A percentile compares a stretch with the other conserved stretches of the same genome.
Conservation (phyloP, 2,329 filamentous ascomycete genomes). For the Leptodontidium sp. region DNA sequence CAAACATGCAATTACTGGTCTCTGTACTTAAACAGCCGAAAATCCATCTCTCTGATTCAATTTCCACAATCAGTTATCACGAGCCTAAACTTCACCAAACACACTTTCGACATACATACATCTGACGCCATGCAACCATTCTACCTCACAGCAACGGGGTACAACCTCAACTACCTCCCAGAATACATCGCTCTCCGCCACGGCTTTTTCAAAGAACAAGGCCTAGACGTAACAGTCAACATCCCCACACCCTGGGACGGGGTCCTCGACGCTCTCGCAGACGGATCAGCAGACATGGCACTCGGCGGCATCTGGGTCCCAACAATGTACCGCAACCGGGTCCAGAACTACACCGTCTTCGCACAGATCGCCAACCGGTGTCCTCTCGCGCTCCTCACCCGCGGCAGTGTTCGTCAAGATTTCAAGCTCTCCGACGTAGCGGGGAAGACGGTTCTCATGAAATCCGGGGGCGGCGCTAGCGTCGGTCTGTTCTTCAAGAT, state of each 20-base stretch:
- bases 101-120: not conserved
- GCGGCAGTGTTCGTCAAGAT: not conserved
- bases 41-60: not conserved
- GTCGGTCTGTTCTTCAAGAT: constrained; percentile 26
- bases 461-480: constrained; percentile 23
- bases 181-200: constrained; percentile 46
- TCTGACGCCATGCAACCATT: constrained; percentile 21
- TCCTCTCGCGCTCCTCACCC: constrained; percentile 21
- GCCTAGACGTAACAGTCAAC: constrained; percentile 43
- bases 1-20: not conserved
- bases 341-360: constrained; percentile 24
- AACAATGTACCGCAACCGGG: constrained; percentile 23
- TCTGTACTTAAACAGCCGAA: not conserved
- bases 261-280: constrained; percentile 24
- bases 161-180: constrained; percentile 45
- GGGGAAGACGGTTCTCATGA: constrained; percentile 21
- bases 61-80: not conserved
- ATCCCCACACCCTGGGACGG: constrained; percentile 36
- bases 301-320: constrained; percentile 26
- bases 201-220: constrained; percentile 46
- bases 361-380: constrained; percentile 25
- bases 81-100: not conserved
- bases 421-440: constrained; percentile 24
- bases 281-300: constrained; percentile 21
- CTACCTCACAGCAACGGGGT: constrained; percentile 21